Conservation (phyloP, 179 eudicot species). For the Beta lomatogona region DNA sequence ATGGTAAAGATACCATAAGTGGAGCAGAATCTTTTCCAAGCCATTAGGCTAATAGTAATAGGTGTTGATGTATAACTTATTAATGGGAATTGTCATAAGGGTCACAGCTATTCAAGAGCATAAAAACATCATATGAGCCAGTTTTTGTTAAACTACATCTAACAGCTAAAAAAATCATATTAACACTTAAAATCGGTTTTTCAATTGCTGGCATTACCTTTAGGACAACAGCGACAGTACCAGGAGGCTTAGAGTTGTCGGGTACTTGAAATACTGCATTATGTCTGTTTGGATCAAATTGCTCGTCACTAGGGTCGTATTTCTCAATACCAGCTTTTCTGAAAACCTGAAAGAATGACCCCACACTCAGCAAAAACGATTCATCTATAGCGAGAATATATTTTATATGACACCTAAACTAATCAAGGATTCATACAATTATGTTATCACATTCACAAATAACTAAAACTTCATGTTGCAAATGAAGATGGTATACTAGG, state of each 20-base stretch:
- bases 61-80: neutral
- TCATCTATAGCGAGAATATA: neutral
- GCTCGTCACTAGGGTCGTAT: conserved; percentile 75
- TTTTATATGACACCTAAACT: neutral
- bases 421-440: neutral
- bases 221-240: conserved; percentile 77
- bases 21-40: neutral
- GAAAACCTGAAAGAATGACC: conserved; percentile 59
- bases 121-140: neutral
- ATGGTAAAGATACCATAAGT: neutral
- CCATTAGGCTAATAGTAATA: neutral
- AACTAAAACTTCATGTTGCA: conserved; percentile 1
- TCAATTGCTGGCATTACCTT: conserved; percentile 54
- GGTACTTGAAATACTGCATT: conserved; percentile 97
- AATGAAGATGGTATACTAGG: neutral
- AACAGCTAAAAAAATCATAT: neutral
- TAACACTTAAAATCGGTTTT: neutral
- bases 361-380: neutral
- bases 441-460: neutral
- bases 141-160: neutral
- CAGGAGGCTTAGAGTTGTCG: conserved; percentile 80
- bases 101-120: neutral
- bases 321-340: conserved; percentile 85
- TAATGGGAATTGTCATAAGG: neutral
- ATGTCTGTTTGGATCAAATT: conserved; percentile 86